Percentiles rank a stretch among this genome's conserved stretches.
These are phyloP conservation scores for Neurospora sp. DNA, from an alignment of 2,329 filamentous ascomycete genomes.

Conservation along the genomic window DNA sequence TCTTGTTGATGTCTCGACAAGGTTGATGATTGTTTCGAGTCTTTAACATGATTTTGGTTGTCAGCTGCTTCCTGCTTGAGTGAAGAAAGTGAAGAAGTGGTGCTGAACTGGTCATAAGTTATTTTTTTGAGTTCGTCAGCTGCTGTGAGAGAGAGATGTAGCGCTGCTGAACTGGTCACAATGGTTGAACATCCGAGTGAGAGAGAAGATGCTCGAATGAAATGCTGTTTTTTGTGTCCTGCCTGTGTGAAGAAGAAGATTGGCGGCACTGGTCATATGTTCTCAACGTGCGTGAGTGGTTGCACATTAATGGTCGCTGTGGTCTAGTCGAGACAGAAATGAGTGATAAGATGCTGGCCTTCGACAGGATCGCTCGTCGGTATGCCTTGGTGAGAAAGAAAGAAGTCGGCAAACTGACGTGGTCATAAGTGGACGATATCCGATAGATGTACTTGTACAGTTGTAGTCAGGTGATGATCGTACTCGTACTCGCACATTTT, in stretches of 20 bases:
- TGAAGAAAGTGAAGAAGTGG: not conserved
- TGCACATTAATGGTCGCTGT: not conserved
- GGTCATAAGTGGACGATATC: not conserved
- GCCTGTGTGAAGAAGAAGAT: not conserved
- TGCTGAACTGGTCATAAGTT: not conserved
- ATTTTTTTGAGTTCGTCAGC: not conserved
- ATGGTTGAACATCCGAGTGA: not conserved
- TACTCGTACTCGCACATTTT: not conserved
- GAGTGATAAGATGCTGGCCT: not conserved
- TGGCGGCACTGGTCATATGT: not conserved
- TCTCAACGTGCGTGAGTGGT: not conserved
- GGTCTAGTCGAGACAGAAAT: not conserved
- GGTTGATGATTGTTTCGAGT: not conserved
- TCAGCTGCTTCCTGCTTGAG: not conserved
- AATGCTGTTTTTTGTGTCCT: not conserved
- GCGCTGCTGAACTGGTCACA: not conserved
- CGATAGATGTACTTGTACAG: not conserved
- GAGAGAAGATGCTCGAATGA: not conserved
- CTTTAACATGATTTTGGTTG: not conserved
- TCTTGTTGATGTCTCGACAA: not conserved
- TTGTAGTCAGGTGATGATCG: not conserved
- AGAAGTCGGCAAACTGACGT: not conserved
- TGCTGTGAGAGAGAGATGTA: not conserved
- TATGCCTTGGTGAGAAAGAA: not conserved
- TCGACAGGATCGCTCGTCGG: not conserved